Percentiles rank a stretch among this genome's conserved stretches.
phyloP scores from a whole-genome alignment of 805 yeast species.

The Saccharomycopsis sp. region DNA sequence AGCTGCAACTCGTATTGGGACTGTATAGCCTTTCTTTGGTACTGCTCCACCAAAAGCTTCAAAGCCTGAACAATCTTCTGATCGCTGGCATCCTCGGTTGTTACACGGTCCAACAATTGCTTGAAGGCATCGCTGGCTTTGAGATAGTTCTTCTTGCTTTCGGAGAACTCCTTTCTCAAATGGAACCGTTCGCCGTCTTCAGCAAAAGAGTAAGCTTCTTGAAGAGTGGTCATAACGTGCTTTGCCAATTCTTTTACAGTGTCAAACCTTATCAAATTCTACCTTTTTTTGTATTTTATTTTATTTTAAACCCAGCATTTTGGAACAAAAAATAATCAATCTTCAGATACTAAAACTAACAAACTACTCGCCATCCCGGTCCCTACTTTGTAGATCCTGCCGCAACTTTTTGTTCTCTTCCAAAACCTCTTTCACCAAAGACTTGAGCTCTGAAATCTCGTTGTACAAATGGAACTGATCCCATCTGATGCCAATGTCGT shows the following conservation, averaged over 20 bases:
- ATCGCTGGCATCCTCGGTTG: conserved; percentile 5
- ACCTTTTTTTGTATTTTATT: no score
- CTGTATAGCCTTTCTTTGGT: conserved; percentile 9
- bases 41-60: conserved; percentile 8
- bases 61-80: conserved; percentile 4
- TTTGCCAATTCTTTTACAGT: no score
- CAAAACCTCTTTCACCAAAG: conserved; percentile 22
- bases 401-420: conserved; percentile 14
- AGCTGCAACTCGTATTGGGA: conserved; percentile 1
- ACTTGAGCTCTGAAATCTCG: conserved; percentile 35
- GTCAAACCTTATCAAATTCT: no score
- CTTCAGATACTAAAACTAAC: background rate
- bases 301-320: no score
- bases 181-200: conserved; percentile 10
- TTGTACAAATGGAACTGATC: conserved; percentile 47
- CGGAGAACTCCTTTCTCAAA: background rate
- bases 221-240: conserved; percentile 4
- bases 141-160: conserved; percentile 1
- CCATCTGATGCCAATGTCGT: conserved; percentile 50
- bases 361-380: background rate
- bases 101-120: background rate
- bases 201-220: conserved; percentile 10
- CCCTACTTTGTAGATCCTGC: conserved; percentile 1
- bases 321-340: background rate
- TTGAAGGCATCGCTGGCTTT: conserved; percentile 4